A percentile compares a stretch with the other conserved stretches of the same genome.
Conservation (phyloP, 2,329 filamentous ascomycete genomes). For the Phaeosphaeriaceae sp. region DNA sequence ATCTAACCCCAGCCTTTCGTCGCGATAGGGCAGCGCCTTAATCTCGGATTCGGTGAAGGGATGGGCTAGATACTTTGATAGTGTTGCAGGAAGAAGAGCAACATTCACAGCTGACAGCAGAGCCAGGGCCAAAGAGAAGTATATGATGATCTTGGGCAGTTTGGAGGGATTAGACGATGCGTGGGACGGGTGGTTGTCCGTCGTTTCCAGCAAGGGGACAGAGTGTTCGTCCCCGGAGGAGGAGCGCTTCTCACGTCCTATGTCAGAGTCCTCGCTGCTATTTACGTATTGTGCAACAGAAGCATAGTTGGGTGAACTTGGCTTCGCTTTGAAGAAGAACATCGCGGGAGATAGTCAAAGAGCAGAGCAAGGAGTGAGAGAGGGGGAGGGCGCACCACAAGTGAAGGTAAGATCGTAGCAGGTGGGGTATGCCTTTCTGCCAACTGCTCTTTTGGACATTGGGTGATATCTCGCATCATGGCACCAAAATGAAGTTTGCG, state of each 20-base stretch:
- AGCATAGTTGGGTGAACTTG: too few relatives aligned
- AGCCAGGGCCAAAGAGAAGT: slow-evolving; percentile 11
- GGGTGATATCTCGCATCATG: too few relatives aligned
- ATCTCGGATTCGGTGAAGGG: slow-evolving; percentile 9
- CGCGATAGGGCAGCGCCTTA: slow-evolving; percentile 8
- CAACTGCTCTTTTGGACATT: too few relatives aligned
- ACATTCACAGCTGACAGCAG: slow-evolving; percentile 11
- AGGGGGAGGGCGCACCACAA: too few relatives aligned
- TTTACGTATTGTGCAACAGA: background rate
- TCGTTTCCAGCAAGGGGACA: slow-evolving; percentile 4
- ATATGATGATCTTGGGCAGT: slow-evolving; percentile 7
- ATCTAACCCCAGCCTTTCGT: slow-evolving; percentile 8
- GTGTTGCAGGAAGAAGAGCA: slow-evolving; percentile 5
- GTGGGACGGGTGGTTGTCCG: too few relatives aligned
- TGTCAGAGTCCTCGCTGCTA: background rate
- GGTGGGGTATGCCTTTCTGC: too few relatives aligned
- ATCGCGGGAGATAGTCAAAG: too few relatives aligned
- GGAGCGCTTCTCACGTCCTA: slow-evolving; percentile 4
- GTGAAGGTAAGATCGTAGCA: too few relatives aligned
- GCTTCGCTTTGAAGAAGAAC: too few relatives aligned
- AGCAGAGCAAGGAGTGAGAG: too few relatives aligned
- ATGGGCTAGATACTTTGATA: slow-evolving; percentile 10
- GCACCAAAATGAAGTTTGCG: too few relatives aligned
- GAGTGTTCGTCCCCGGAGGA: slow-evolving; percentile 4
- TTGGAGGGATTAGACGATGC: slow-evolving; percentile 1